Evolutionary conservation across 2,329 filamentous ascomycete genomes (phyloP).

Genomic region (Aspergillus fumigatus): DNA sequence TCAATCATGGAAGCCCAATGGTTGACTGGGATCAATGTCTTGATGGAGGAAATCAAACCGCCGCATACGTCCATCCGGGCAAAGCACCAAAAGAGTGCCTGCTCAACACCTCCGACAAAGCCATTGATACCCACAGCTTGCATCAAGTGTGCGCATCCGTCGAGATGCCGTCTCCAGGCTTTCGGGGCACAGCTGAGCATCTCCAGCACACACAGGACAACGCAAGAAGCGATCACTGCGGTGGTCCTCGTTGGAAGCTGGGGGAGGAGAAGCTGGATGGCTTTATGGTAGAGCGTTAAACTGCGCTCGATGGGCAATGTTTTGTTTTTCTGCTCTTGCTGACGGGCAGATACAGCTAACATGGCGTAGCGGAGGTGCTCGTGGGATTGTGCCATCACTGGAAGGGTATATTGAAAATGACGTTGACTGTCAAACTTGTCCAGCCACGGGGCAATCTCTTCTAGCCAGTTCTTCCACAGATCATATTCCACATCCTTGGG

Average conservation of each 20-base stretch:
- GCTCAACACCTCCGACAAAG: conserved; percentile 46
- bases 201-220: conserved; percentile 51
- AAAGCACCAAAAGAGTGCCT: conserved; percentile 54
- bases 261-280: conserved; percentile 47
- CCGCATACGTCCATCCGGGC: conserved; percentile 53
- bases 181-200: conserved; percentile 49
- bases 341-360: conserved; percentile 43
- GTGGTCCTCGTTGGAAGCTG: conserved; percentile 37
- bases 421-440: conserved; percentile 51
- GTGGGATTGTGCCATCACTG: conserved; percentile 39
- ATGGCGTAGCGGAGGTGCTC: no score
- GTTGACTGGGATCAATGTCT: conserved; percentile 46
- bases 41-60: conserved; percentile 49
- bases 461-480: conserved; percentile 29
- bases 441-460: conserved; percentile 36
- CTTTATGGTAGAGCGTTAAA: conserved; percentile 48
- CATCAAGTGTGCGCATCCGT: conserved; percentile 50
- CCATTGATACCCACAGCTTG: conserved; percentile 50
- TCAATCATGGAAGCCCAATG: conserved; percentile 39
- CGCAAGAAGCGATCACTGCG: conserved; percentile 30
- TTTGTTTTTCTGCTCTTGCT: conserved; percentile 46
- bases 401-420: conserved; percentile 47
- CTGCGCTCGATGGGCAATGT: conserved; percentile 40
- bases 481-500: conserved; percentile 24
- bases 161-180: conserved; percentile 49